These are phyloP conservation scores for Triticum monococcum DNA, from an alignment of 176 grass and related monocot genomes.

Conservation along the genomic window DNA sequence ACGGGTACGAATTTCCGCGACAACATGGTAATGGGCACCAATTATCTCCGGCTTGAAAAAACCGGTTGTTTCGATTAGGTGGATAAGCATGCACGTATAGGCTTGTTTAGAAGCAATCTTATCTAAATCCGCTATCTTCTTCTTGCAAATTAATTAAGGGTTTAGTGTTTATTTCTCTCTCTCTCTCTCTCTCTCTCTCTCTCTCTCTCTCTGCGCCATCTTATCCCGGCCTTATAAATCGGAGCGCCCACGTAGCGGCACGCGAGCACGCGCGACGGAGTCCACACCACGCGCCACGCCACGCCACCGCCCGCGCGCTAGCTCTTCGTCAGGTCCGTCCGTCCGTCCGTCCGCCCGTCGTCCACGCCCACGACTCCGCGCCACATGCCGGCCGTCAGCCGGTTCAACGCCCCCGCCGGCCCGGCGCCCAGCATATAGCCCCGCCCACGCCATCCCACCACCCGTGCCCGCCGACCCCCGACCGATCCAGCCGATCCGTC, in stretches of 20 bases:
- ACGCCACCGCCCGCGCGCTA: neutral
- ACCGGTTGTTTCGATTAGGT: neutral
- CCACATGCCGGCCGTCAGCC: neutral
- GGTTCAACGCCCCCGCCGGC: constrained; percentile 1
- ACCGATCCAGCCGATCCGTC: neutral
- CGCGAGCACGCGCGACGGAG: neutral
- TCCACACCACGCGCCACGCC: neutral
- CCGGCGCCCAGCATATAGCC: neutral
- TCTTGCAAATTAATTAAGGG: neutral
- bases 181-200: too few relatives aligned
- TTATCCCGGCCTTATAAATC: neutral
- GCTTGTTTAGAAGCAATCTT: neutral
- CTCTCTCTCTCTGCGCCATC: too few relatives aligned
- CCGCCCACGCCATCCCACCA: neutral
- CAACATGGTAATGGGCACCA: too few relatives aligned
- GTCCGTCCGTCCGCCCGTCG: neutral
- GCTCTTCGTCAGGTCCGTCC: constrained; percentile 12
- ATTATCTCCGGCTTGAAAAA: too few relatives aligned
- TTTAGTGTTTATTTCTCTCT: too few relatives aligned
- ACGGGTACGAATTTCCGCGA: too few relatives aligned
- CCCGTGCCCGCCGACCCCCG: neutral
- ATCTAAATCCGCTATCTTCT: neutral
- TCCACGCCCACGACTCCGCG: neutral
- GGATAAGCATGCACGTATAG: neutral
- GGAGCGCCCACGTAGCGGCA: neutral